Evolutionary conservation across 2,329 filamentous ascomycete genomes (phyloP), one percentile per base, ranked within the genome.

Genomic region (Neonectria magnoliae): DNA sequence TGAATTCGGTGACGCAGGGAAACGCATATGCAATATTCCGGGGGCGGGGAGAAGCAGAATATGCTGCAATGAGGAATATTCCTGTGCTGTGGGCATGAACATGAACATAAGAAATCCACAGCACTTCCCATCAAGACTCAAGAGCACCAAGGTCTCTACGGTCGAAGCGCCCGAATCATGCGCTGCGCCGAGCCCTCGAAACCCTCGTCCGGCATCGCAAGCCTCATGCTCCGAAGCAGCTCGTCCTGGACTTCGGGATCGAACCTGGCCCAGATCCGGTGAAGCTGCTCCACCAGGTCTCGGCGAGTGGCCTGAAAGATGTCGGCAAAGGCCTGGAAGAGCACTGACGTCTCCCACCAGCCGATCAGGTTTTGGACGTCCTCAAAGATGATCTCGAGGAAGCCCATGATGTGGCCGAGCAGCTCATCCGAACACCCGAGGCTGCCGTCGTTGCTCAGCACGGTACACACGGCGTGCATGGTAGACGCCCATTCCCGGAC

Each of bases 361-460:
- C 64, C 68, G 7, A 69, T 9, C 31, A 69, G 36, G 45, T 62
- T 55, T 3, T 71, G 62, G n/a, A 75, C 57, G 25, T 71, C 52
- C 3, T 52, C 67, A 22, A 74, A 69, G 13, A 76, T 57, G 25
- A 48, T 51, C 47, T 72, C 54, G 18, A 76, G 64, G 33, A 76
- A 75, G 31, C 62, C 55, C 9, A 73, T 66, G 20, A 78, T 60
- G 16, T 64, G 62, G 8, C 58, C 44, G 3, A 76, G 69, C 20
- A 78, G 64, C 27, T 33, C 52, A 2, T 69, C 62, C 16, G 75
- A 75, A 50, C 75, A 78, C 7, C 75, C 76, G 2, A 78, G 58
- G 4, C 70, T 72, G 14, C 54, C 57, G 33, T 71, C 68, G 27
- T 74, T 69, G 36, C 75, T 71, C 9, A 78, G 68, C 8, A 76